Conservation (phyloP, 768 basidiomycete species). For the Lepiota brunneoincarnata region DNA sequence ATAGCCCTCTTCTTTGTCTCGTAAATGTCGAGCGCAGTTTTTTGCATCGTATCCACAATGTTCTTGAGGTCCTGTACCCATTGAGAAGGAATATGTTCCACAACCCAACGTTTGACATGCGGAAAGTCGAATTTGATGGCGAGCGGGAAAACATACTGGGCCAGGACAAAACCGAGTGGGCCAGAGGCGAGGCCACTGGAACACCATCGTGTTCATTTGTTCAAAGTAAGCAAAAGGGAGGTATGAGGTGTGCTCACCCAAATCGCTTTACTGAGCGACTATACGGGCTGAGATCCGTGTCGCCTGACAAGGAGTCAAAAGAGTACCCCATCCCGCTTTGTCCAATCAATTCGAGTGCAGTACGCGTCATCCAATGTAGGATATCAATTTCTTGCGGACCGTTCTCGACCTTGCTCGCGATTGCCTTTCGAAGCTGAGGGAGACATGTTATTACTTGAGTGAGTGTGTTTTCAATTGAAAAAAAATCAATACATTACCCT, state of each 20-base stretch:
- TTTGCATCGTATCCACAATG: slow-evolving; percentile 30
- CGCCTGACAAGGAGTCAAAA: slow-evolving; percentile 37
- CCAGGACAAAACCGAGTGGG: neutral
- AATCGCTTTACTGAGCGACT: slow-evolving; percentile 26
- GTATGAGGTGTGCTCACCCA: slow-evolving; percentile 19
- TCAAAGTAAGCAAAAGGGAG: neutral
- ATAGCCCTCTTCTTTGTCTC: slow-evolving; percentile 31
- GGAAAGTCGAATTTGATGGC: slow-evolving; percentile 23
- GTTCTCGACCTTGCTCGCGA: slow-evolving; percentile 23
- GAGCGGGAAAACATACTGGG: slow-evolving; percentile 15
- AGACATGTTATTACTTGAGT: neutral
- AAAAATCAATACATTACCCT: slow-evolving; percentile 19
- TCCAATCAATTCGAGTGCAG: slow-evolving; percentile 48
- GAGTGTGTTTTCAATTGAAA: neutral
- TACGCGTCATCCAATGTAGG: slow-evolving; percentile 35
- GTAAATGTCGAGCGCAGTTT: slow-evolving; percentile 31
- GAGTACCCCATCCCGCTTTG: slow-evolving; percentile 47
- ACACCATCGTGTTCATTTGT: neutral
- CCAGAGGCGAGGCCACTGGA: neutral
- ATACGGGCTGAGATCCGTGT: slow-evolving; percentile 26
- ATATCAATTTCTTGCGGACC: slow-evolving; percentile 36
- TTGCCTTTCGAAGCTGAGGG: slow-evolving; percentile 24
- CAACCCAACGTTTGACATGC: slow-evolving; percentile 29
- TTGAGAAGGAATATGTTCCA: slow-evolving; percentile 29
- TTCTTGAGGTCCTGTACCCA: slow-evolving; percentile 23